Evolutionary conservation across 768 basidiomycete species (phyloP).

Genomic region (Paxillus rubicundulus): DNA sequence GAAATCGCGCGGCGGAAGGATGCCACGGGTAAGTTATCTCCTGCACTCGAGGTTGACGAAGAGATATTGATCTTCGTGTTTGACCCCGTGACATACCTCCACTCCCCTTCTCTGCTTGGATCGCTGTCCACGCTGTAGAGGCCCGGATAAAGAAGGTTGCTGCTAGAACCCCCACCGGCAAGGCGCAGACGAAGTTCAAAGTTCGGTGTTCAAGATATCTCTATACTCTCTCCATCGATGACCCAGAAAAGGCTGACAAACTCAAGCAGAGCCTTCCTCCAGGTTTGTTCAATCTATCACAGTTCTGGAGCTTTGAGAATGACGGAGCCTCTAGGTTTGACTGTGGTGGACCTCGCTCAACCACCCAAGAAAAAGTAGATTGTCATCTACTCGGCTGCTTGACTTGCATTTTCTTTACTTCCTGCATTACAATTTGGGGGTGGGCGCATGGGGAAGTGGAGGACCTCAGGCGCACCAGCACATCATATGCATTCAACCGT

Average conservation of each 20-base stretch:
- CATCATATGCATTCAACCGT: conserved; percentile 14
- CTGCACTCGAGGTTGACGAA: neutral
- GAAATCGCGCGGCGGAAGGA: conserved; percentile 97
- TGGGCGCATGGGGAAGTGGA: conserved; percentile 1
- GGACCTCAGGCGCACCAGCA: conserved; percentile 7
- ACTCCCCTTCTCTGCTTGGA: neutral
- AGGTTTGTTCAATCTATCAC: conserved; percentile 51
- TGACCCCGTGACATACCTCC: neutral
- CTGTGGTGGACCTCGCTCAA: conserved; percentile 63
- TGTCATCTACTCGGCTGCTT: conserved; percentile 2
- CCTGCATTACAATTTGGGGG: neutral
- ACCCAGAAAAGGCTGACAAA: conserved; percentile 98
- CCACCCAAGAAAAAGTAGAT: conserved; percentile 69
- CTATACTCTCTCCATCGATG: conserved; percentile 95
- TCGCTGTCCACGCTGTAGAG: conserved; percentile 51
- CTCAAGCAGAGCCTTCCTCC: conserved; percentile 93
- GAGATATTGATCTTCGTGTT: neutral
- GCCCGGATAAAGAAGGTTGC: conserved; percentile 96
- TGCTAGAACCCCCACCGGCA: conserved; percentile 62
- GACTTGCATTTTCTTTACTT: conserved; percentile 5
- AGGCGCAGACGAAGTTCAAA: conserved; percentile 95
- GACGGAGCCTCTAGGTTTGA: conserved; percentile 52
- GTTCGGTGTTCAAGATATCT: conserved; percentile 94
- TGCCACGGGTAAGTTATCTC: conserved; percentile 75
- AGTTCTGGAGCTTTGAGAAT: neutral